These are phyloP conservation scores for Trichoderma virens DNA, from an alignment of 495 filamentous ascomycete species.

Conservation along the genomic window DNA sequence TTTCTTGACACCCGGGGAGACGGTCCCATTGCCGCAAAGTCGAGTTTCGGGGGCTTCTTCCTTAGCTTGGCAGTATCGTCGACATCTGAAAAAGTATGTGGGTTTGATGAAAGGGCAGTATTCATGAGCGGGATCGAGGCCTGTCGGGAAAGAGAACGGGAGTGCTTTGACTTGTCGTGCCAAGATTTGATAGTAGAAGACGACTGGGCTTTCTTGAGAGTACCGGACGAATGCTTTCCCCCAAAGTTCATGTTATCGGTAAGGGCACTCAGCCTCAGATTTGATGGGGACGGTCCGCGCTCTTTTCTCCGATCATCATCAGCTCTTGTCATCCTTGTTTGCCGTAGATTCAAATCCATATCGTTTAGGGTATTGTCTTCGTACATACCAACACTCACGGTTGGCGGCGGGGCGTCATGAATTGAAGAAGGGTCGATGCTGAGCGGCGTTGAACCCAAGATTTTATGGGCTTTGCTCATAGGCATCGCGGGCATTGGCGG, in stretches of 20 bases:
- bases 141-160: slow-evolving; percentile 47
- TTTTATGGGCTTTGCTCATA: slow-evolving; percentile 3
- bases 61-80: slow-evolving; percentile 21
- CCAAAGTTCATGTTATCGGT: background rate
- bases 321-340: background rate
- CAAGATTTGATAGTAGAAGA: slow-evolving; percentile 44
- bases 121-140: slow-evolving; percentile 48
- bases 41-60: slow-evolving; percentile 44
- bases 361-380: background rate
- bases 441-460: background rate
- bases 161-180: slow-evolving; percentile 44
- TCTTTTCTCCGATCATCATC: background rate
- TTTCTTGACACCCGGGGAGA: slow-evolving; percentile 19
- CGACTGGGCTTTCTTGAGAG: slow-evolving; percentile 30
- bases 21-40: slow-evolving; percentile 28
- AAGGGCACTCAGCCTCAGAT: background rate
- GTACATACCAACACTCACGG: background rate
- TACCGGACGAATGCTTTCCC: background rate
- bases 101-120: slow-evolving; percentile 41
- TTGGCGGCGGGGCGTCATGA: background rate
- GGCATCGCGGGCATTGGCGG: background rate
- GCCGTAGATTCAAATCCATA: background rate
- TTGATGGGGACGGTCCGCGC: background rate
- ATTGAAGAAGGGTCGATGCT: background rate
- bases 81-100: slow-evolving; percentile 33